Evolutionary conservation across 2,329 filamentous ascomycete species (phyloP), one percentile per base, ranked within the genome.

Genomic region (Claviceps cyperi): DNA sequence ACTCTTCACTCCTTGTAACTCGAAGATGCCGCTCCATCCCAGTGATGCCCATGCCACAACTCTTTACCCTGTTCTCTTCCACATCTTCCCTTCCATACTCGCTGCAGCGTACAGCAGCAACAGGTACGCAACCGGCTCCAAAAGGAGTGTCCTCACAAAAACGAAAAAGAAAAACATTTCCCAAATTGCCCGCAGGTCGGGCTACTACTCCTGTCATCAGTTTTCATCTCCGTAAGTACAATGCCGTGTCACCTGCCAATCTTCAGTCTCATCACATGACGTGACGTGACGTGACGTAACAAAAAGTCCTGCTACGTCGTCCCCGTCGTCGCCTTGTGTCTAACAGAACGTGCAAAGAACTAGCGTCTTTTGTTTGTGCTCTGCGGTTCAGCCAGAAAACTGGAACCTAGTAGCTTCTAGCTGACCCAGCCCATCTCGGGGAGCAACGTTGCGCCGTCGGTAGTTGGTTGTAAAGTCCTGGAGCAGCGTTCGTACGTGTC

Each of bases 401-500:
- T 86, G 84, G 70, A 97, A 97, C 55, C 86, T 80, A 21, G 84
- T 81, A 22, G 89, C 88, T 68, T 95, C 89, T 51, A 97, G 71
- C 62, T 88, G 78, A 3, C 91, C 91, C 41, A 97, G 72, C 1
- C 91, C 91, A 63, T 97, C 91, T 53, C 91, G 74, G 6, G 92
- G 92, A n/a, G 92, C 91, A 45, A 98, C 86, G 61, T 98, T 96
- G 54, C 94, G 78, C 62, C 94, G 77, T 47, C 94, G 81, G 66
- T 98, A 98, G 32, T 83, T 86, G 64, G 91, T 94, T 22, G 92
- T 97, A 64, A 98, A 98, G 67, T 98, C 94, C 69, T 97, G 92
- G 51, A 98, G 75, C 36, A 95, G 74, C 24, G 79, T 82, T 38
- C 91, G 78, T 49, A 96, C 88, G 68, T 89, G 89, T 52, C 88